Evolutionary conservation across 164 flowering plant species (phyloP), one percentile per base, ranked within the genome.

Genomic region (Stephania japonica): DNA sequence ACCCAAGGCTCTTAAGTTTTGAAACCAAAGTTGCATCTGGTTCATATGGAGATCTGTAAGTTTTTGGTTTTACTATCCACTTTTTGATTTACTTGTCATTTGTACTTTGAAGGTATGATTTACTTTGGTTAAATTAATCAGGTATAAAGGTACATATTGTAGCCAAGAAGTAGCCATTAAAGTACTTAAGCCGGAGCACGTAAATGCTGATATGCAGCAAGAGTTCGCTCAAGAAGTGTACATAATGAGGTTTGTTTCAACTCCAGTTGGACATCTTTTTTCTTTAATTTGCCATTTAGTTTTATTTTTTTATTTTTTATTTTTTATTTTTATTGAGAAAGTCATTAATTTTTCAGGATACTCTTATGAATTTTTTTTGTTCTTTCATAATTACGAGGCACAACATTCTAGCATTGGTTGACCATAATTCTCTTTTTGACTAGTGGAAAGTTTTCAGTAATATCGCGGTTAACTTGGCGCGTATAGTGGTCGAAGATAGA

Each of bases 161-260:
- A 87, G 94, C 83, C 99, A 92, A 79, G 99, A 94, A 69, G 98
- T 94, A 56, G 99, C 99, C 26, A 87, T 94, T 70, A 94, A 94
- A 86, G 76, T 90, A 26, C 87, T 94, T 8, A 94, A 88, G 77
- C 84, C 90, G 32, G 98, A 93, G 74, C 84, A 83, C 68, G 79
- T 93, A 41, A 88, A 80, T 80, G 81, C 70, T 68, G 91, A 93
- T 76, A 82, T 91, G 89, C 86, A 88, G 73, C 81, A 80, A 75
- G 98, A 94, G 67, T 94, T 94, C 80, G 81, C 90, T 26, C 98
- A 94, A 82, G 99, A 94, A 82, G 91, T 94, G 59, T 92, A 85
- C 75, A 93, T 94, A 65, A 84, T 94, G 96, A 94, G 99, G 99
- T 93, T 65, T 75, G 85, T 74, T 59, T 5, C 21, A 59, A 14